Conservation (phyloP, 257 asterid species). For the Primulina eburnea region DNA sequence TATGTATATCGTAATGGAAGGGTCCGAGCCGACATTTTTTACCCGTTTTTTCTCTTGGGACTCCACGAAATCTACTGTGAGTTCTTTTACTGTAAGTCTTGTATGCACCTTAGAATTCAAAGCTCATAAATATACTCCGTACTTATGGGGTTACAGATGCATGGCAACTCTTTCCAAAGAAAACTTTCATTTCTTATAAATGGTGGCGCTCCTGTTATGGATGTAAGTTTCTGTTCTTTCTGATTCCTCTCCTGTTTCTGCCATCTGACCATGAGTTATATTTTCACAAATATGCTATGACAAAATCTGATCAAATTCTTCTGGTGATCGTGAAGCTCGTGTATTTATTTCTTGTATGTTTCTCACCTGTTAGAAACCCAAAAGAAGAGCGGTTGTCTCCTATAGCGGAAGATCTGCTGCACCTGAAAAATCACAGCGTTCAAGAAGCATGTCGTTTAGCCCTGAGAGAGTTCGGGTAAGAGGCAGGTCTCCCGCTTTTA, state of each 20-base stretch:
- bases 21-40: slow-evolving; percentile 74
- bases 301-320: neutral
- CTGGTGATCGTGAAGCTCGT: neutral
- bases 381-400: slow-evolving; percentile 67
- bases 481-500: slow-evolving; percentile 98
- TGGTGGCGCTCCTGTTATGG: slow-evolving; percentile 53
- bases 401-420: slow-evolving; percentile 79
- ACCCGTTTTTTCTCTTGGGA: slow-evolving; percentile 85
- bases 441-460: slow-evolving; percentile 96
- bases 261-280: neutral
- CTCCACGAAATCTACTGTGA: slow-evolving; percentile 67
- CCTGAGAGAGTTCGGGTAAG: slow-evolving; percentile 98
- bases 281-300: neutral
- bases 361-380: slow-evolving; percentile 64
- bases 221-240: slow-evolving; percentile 51
- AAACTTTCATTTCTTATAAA: slow-evolving; percentile 69
- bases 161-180: slow-evolving; percentile 92
- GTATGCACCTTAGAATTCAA: neutral
- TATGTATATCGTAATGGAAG: slow-evolving; percentile 63
- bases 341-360: slow-evolving; percentile 11
- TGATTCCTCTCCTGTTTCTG: slow-evolving; percentile 13
- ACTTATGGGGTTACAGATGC: slow-evolving; percentile 57
- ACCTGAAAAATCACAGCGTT: slow-evolving; percentile 85
- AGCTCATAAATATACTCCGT: slow-evolving; percentile 22
- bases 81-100: slow-evolving; percentile 32